These are phyloP conservation scores for Tulasnella sp. DNA, from an alignment of 768 basidiomycete species.

Conservation along the genomic window DNA sequence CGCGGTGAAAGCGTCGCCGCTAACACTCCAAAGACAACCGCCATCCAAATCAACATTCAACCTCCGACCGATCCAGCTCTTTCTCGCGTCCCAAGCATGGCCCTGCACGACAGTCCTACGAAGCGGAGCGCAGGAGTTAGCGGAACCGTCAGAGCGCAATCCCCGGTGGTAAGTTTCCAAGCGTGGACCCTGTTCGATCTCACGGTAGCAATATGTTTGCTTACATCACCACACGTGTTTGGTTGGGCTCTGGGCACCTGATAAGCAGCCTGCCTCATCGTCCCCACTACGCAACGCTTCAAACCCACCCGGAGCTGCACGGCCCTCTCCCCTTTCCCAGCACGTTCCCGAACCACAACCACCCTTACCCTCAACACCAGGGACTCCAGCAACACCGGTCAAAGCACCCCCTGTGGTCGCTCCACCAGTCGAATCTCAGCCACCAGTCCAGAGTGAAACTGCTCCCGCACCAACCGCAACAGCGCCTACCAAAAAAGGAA, in stretches of 20 bases:
- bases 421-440: constrained; percentile 14
- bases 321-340: constrained; percentile 11
- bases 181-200: constrained; percentile 3
- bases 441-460: constrained; percentile 6
- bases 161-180: not conserved
- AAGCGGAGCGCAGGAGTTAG: constrained; percentile 14
- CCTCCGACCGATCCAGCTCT: constrained; percentile 34
- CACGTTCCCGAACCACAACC: constrained; percentile 6
- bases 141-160: not conserved
- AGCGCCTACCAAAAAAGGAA: constrained; percentile 17
- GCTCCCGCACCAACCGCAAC: not conserved
- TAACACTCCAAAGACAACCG: constrained; percentile 33
- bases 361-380: constrained; percentile 9
- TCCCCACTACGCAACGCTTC: constrained; percentile 14
- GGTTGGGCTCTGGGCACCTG: constrained; percentile 15
- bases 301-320: not conserved
- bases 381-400: not conserved
- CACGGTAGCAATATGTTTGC: constrained; percentile 14
- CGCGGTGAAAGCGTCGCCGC: not conserved
- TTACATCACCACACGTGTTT: constrained; percentile 16
- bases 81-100: constrained; percentile 24
- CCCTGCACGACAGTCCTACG: constrained; percentile 1
- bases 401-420: not conserved
- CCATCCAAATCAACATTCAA: constrained; percentile 35
- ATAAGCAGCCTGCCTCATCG: constrained; percentile 15